A percentile compares a stretch with the other conserved stretches of the same genome.
phyloP scores from a whole-genome alignment of 2,329 filamentous ascomycete species.

The Trichoderma sp. region DNA sequence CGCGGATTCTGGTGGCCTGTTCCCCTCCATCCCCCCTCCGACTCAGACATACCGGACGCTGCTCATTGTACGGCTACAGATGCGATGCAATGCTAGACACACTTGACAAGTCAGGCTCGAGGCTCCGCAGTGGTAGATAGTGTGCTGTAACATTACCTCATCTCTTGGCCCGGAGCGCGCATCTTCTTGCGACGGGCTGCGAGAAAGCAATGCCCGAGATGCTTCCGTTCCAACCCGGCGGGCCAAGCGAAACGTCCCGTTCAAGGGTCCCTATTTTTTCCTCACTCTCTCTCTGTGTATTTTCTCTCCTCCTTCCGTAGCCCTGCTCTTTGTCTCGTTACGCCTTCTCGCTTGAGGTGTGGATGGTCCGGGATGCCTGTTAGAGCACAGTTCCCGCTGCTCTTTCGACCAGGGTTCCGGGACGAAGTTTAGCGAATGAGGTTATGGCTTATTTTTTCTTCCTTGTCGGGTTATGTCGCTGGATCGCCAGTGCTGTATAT shows the following conservation, averaged over 20 bases:
- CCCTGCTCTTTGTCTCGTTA: neutral
- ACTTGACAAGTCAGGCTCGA: neutral
- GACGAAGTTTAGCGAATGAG: conserved; percentile 14
- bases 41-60: neutral
- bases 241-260: neutral
- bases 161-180: neutral
- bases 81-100: neutral
- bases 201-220: neutral
- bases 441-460: neutral
- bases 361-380: conserved; percentile 22
- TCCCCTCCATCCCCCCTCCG: neutral
- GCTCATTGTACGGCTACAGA: neutral
- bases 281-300: neutral
- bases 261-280: neutral
- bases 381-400: conserved; percentile 20
- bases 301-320: neutral
- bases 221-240: neutral
- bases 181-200: neutral
- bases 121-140: neutral
- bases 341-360: conserved; percentile 8
- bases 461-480: neutral
- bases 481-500: neutral
- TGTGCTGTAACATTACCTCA: conserved; percentile 1
- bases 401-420: conserved; percentile 14
- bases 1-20: neutral